phyloP scores from a whole-genome alignment of 305 asterid genomes.

The Fraxinus ornus region DNA sequence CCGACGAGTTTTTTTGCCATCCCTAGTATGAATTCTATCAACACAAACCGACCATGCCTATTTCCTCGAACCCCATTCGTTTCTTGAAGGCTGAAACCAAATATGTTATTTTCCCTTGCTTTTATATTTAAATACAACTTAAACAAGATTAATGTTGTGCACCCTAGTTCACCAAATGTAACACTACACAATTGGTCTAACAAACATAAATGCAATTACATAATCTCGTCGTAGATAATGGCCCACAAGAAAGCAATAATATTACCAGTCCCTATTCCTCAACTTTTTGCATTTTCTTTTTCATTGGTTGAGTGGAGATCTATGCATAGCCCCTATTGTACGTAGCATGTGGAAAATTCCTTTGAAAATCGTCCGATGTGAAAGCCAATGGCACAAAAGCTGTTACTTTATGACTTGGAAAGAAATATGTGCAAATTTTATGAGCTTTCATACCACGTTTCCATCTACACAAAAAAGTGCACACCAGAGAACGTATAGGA shows the following conservation, averaged over 20 bases:
- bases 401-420: not conserved
- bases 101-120: no score
- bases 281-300: not conserved
- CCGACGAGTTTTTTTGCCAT: no score
- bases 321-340: not conserved
- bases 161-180: not conserved
- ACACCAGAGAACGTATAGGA: not conserved
- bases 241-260: not conserved
- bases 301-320: slow-evolving; percentile 10
- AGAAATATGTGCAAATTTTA: not conserved
- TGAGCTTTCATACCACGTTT: not conserved
- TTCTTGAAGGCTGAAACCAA: not conserved
- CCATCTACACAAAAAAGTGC: not conserved
- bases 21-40: not conserved
- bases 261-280: not conserved
- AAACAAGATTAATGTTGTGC: no score
- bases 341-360: not conserved
- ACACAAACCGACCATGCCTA: not conserved
- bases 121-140: no score
- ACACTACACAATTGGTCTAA: not conserved
- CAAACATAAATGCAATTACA: no score
- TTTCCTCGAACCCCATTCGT: not conserved
- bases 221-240: not conserved
- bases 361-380: slow-evolving; percentile 6
- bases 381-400: slow-evolving; percentile 3